Base-by-base conservation (phyloP, 73 alveolate genomes). In the Uronychia setigera region DNA sequence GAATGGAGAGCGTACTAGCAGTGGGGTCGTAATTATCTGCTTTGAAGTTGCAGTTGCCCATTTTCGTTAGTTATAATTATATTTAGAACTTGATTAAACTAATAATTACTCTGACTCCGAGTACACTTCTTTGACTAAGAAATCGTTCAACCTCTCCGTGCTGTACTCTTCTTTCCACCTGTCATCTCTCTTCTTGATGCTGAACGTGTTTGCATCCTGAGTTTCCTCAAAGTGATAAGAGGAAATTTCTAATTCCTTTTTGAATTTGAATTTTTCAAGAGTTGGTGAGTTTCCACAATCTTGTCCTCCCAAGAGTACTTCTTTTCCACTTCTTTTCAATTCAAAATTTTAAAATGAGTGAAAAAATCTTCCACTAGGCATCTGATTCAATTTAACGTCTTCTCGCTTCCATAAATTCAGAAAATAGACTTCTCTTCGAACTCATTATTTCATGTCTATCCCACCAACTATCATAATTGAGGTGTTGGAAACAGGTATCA, bases 41-140 rank as follows among this genome's bases (percentile, higher is more conserved):
- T 33, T 60, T 82, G 32, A 82, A 82, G 59, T 82, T 82, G 78
- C 89, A 82, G 76, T 82, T 82, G 29, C 89, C 89, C 89, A 82
- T 82, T 27, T 35, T n/a, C 30, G 33, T 57, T 82, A 60, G n/a
- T 46, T 46, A 46, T 46, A 46, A 46, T 46, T 46, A 46, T 46
- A 46, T 46, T 46, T 46, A 46, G 5, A 19, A 19, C 67, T 19
- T 46, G 5, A 11, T 11, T 11, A 11, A 5, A 46, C 19, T 46
- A 11, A 46, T 11, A 46, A 46, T 11, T 5, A 5, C n/a, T 46
- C n/a, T 46, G n/a, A 11, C 19, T 5, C 19, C 67, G n/a, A n/a
- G n/a, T n/a, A n/a, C n/a, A n/a, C 67, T 46, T 46, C 19, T 11
- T 11, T 46, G n/a, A 46, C 19, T 46, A 11, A 46, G 19, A 46